Base-by-base conservation (phyloP, 2,329 filamentous ascomycete species). In the Beauveria sp. region DNA sequence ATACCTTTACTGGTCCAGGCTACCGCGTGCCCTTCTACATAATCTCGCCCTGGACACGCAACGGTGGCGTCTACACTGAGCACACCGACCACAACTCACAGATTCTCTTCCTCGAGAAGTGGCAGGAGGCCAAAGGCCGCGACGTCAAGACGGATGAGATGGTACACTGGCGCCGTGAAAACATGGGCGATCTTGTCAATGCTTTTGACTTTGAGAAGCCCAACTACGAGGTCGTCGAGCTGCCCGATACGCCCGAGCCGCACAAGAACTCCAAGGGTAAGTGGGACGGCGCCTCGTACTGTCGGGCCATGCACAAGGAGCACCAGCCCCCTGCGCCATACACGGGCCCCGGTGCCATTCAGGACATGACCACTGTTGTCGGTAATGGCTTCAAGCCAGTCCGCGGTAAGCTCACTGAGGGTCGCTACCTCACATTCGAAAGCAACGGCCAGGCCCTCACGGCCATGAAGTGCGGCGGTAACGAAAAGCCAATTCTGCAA, bases 51-150 rank as follows among this genome's bases (percentile, higher is more conserved):
- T 84, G 79, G 76, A 84, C 81, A 0, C 78, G 81, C 16, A 79
- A 79, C 12, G 79, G 77, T 9, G 76, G 80, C 24, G 80, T 84
- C 2, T 83, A 81, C 64, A 81, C 79, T 0, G 81, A 83, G 66
- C 79, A 80, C 49, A 74, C 77, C 5, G 82, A 84, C 66, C 82
- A 84, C 68, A 82, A 76, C 64, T 83, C 81, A 0, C 81, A 83
- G 62, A 80, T 83, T 31, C 69, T 81, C 48, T 83, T 84, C 65
- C 67, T 84, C 1, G 81, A 83, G 68, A 69, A 79, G 66, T 82
- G 79, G 79, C 67, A 69, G 43, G 65, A 65, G 1, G 71, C 72
- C 45, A 73, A 72, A 62, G 72, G 72, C 5, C 68, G 80, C 49
- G 69, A 82, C 56, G 79, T 73, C 10, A 67, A 55, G 4, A 70